phyloP scores from a whole-genome alignment of 345 rosid genomes.

The Eucalyptus erythrocorys region DNA sequence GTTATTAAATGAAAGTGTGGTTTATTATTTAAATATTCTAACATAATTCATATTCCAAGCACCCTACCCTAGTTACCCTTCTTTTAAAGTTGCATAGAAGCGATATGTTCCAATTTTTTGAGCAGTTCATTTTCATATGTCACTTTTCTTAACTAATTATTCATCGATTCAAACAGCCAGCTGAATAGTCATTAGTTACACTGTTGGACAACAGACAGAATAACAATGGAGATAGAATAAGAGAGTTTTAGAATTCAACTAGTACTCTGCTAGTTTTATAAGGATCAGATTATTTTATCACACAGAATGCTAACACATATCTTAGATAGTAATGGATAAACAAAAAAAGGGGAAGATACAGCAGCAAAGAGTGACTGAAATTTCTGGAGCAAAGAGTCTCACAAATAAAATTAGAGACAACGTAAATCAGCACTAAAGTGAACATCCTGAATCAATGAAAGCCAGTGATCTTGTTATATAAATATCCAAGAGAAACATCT shows the following conservation, averaged over 20 bases:
- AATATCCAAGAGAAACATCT: neutral
- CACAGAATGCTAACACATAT: neutral
- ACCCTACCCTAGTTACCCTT: neutral
- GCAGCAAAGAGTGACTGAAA: neutral
- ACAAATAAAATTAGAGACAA: neutral
- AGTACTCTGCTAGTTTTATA: neutral
- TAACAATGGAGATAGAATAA: neutral
- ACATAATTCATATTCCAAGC: neutral
- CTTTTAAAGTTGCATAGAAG: neutral
- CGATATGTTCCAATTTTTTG: neutral
- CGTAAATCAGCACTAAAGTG: neutral
- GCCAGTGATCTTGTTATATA: neutral
- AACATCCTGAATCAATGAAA: neutral
- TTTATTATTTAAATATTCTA: too few relatives aligned
- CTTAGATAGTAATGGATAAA: neutral
- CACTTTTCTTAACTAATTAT: neutral
- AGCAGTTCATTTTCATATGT: neutral
- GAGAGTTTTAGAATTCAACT: neutral
- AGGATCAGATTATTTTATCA: neutral
- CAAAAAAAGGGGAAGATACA: neutral
- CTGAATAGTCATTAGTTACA: neutral
- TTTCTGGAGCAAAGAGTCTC: neutral
- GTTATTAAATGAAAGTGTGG: too few relatives aligned
- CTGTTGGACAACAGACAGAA: neutral
- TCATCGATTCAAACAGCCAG: neutral